These are phyloP conservation scores for Stephania cephalantha DNA, from an alignment of 164 flowering plant species.

Conservation along the genomic window DNA sequence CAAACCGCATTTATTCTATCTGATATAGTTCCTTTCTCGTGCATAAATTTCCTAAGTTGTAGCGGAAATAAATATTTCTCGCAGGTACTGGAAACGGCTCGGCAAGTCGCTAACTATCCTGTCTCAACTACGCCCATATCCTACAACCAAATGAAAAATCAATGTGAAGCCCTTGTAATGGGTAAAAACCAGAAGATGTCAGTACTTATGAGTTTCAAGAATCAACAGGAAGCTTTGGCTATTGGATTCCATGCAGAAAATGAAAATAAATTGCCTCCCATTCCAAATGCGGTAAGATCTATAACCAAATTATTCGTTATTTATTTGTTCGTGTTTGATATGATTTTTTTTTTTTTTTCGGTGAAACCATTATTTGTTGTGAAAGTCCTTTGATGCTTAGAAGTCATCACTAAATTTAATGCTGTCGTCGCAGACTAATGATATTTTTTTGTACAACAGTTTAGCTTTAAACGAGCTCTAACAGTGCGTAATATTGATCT, in stretches of 20 bases:
- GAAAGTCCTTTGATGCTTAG: not conserved
- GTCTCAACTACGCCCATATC: slow-evolving; percentile 58
- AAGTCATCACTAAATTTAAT: too few relatives aligned
- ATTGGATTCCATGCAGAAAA: slow-evolving; percentile 23
- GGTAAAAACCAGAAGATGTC: slow-evolving; percentile 92
- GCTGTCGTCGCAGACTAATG: too few relatives aligned
- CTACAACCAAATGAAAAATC: slow-evolving; percentile 74
- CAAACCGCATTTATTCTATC: not conserved
- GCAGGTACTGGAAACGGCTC: slow-evolving; percentile 82
- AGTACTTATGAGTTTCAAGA: slow-evolving; percentile 61
- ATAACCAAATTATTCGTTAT: slow-evolving; percentile 3
- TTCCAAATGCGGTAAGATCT: slow-evolving; percentile 28
- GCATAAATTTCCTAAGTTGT: not conserved
- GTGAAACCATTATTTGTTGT: not conserved
- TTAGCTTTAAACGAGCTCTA: not conserved
- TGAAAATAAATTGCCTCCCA: slow-evolving; percentile 21
- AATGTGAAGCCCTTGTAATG: slow-evolving; percentile 80
- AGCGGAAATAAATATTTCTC: not conserved
- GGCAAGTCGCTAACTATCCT: slow-evolving; percentile 67
- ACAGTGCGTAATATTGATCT: not conserved
- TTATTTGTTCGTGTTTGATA: not conserved
- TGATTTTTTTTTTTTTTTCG: not conserved
- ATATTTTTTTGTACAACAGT: too few relatives aligned
- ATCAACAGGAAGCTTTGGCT: slow-evolving; percentile 35
- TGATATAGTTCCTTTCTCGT: not conserved